Evolutionary conservation across 306 rosid species (phyloP).

Genomic region (Casuarina glauca): DNA sequence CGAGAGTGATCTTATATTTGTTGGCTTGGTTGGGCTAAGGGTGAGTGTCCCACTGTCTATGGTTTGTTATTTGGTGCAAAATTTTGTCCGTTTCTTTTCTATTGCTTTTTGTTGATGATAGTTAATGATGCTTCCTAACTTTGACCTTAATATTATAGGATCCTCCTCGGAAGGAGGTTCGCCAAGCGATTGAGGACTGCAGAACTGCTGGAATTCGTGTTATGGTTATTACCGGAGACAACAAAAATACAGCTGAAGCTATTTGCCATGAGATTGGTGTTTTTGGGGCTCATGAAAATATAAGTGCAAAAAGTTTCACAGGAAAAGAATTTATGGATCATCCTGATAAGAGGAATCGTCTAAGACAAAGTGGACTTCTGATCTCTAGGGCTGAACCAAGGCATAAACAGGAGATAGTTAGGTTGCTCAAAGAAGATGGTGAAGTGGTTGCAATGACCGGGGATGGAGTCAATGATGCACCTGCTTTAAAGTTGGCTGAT

Average conservation of each 20-base stretch:
- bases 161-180: constrained; percentile 90
- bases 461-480: constrained; percentile 96
- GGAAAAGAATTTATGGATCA: constrained; percentile 76
- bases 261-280: constrained; percentile 92
- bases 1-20: constrained; percentile 79
- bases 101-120: background rate
- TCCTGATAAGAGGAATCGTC: constrained; percentile 48
- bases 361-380: constrained; percentile 71
- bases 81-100: background rate
- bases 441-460: constrained; percentile 95
- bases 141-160: constrained; percentile 45
- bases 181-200: constrained; percentile 85
- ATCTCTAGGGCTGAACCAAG: constrained; percentile 97
- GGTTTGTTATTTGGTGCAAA: background rate
- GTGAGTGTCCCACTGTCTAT: constrained; percentile 47
- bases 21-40: constrained; percentile 86
- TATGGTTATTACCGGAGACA: constrained; percentile 93
- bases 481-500: constrained; percentile 95
- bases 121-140: background rate
- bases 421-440: constrained; percentile 83
- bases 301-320: constrained; percentile 65
- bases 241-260: constrained; percentile 93
- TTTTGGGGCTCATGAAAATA: constrained; percentile 58
- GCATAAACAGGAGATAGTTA: constrained; percentile 93
- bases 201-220: constrained; percentile 94